Evolutionary conservation across 768 basidiomycete species (phyloP).

Genomic region (Favolaschia claudopus): DNA sequence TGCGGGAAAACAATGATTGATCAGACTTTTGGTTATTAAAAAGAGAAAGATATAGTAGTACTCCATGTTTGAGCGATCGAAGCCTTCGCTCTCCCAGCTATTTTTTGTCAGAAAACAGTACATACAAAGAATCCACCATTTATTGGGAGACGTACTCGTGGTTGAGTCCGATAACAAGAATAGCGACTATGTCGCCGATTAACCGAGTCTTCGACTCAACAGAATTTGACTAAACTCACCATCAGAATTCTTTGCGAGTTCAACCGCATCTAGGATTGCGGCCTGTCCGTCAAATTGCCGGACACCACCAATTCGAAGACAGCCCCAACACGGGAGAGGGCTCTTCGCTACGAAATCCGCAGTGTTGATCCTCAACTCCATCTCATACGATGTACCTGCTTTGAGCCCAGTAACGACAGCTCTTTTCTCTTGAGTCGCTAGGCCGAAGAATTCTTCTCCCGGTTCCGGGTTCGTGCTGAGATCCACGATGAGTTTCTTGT

Average conservation of each 20-base stretch:
- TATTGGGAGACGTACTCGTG: constrained; percentile 60
- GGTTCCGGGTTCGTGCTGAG: constrained; percentile 47
- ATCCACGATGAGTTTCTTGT: constrained; percentile 54
- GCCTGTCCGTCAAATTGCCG: constrained; percentile 42
- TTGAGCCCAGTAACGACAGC: constrained; percentile 45
- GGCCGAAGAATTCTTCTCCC: constrained; percentile 51
- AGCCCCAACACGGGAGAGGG: constrained; percentile 49
- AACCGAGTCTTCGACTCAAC: background rate
- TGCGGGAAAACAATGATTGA: constrained; percentile 26
- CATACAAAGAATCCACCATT: too few species aligned
- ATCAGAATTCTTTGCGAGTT: constrained; percentile 48
- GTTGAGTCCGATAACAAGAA: constrained; percentile 63
- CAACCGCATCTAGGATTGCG: constrained; percentile 49
- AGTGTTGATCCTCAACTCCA: constrained; percentile 48
- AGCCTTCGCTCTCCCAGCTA: constrained; percentile 67
- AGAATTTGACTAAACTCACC: constrained; percentile 33
- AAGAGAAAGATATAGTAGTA: constrained; percentile 30
- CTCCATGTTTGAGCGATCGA: constrained; percentile 58
- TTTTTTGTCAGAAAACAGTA: too few species aligned
- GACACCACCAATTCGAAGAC: constrained; percentile 46
- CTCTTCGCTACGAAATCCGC: constrained; percentile 41
- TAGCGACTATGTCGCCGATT: constrained; percentile 40
- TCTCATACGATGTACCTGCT: constrained; percentile 47
- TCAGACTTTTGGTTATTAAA: background rate
- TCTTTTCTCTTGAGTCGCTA: constrained; percentile 50